Percentiles rank a stretch among this genome's conserved stretches.
Conservation (phyloP, 176 grass and related monocot species). For the Eleusine indica region DNA sequence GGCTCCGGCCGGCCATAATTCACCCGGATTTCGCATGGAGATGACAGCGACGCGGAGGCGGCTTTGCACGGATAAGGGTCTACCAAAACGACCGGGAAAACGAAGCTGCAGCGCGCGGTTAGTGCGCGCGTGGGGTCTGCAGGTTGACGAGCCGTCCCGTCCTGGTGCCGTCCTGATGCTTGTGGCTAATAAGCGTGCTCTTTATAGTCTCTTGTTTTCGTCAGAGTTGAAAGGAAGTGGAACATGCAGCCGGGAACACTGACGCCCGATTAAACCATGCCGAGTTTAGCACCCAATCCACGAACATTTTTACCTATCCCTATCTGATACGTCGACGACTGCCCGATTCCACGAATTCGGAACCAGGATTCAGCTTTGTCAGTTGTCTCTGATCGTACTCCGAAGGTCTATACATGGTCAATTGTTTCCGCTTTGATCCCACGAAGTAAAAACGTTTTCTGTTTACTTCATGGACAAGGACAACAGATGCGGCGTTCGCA, state of each 20-base stretch:
- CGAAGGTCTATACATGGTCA: not conserved
- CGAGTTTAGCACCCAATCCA: not conserved
- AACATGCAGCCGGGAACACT: not conserved
- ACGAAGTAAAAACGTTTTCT: not conserved
- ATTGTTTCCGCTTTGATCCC: not conserved
- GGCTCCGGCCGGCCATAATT: not conserved
- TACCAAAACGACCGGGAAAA: not conserved
- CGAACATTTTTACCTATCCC: not conserved
- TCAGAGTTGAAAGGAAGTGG: not conserved
- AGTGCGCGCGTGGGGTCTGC: conserved; percentile 32
- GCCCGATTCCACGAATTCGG: not conserved
- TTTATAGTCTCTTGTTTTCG: not conserved
- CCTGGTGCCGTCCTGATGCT: not conserved
- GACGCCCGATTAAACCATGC: not conserved
- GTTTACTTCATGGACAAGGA: not conserved
- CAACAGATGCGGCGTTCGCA: not conserved
- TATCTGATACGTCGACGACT: not conserved
- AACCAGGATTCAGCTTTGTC: not conserved
- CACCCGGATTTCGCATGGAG: not conserved
- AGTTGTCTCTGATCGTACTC: not conserved
- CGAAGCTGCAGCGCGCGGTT: not conserved
- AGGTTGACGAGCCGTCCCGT: not conserved
- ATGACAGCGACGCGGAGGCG: not conserved
- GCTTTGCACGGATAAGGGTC: not conserved
- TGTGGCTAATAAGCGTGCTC: not conserved